phyloP scores from a whole-genome alignment of 164 flowering plant species.

The Malania oleifera region DNA sequence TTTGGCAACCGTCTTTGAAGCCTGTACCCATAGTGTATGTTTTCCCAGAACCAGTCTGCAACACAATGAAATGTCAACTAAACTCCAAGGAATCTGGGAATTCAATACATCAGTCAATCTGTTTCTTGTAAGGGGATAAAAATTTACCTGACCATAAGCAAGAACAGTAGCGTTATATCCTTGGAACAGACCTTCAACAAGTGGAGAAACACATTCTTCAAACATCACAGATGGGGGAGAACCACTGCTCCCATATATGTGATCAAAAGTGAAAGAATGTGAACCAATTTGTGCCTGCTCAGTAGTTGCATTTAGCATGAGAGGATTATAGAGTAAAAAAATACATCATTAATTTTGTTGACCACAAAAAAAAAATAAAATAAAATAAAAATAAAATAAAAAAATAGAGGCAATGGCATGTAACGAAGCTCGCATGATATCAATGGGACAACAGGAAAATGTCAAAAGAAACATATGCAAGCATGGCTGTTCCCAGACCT shows the following conservation, averaged over 20 bases:
- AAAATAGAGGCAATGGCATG: too few relatives aligned
- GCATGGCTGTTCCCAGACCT: too few relatives aligned
- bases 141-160: constrained; percentile 93
- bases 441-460: too few relatives aligned
- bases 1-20: constrained; percentile 64
- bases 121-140: background rate
- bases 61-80: constrained; percentile 16
- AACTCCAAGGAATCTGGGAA: background rate
- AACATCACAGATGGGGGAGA: constrained; percentile 78
- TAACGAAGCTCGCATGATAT: too few relatives aligned
- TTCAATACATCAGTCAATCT: background rate
- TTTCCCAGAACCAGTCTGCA: constrained; percentile 98
- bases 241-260: constrained; percentile 86
- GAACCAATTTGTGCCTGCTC: constrained; percentile 88
- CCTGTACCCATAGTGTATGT: constrained; percentile 99
- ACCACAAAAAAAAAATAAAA: background rate
- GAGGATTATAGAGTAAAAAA: background rate
- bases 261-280: constrained; percentile 97
- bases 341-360: background rate
- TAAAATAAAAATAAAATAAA: background rate
- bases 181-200: constrained; percentile 94
- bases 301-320: background rate
- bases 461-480: too few relatives aligned
- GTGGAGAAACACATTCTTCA: constrained; percentile 86
- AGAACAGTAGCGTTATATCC: constrained; percentile 99